Evolutionary conservation across 2,329 filamentous ascomycete genomes (phyloP), one percentile per base, ranked within the genome.

Genomic region (Cercospora citrullina): DNA sequence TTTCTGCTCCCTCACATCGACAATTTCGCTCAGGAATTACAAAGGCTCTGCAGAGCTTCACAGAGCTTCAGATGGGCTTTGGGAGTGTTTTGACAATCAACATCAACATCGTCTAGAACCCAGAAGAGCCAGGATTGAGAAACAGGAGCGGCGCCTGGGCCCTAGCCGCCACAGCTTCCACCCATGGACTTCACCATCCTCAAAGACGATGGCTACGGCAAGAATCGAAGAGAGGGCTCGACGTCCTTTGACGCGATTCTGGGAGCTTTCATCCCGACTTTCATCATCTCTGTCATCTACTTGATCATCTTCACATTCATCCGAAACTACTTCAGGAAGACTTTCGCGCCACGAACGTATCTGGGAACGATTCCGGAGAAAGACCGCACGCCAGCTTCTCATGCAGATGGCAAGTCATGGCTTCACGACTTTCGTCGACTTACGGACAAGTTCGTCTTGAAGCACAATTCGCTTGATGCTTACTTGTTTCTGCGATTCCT

Each of bases 401-500:
- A 69, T 18, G 70, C 73, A 1, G 64, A 70, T 16, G 74, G 75
- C 12, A 65, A 63, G 30, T 72, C 72, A 55, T 88, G 86, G 86
- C 81, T 88, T 62, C 78, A 76, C 6, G 80, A 82, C 65, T 83
- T 83, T 70, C 76, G 78, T 26, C 74, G 71, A 72, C 80, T 84
- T 55, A 75, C 79, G 31, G 82, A 84, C 72, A 75, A 75, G 39
- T 82, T 81, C 68, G 79, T 84, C 23, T 78, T 85, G 58, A 80
- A 82, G 69, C 82, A 83, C 73, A 80, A 82, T 69, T 83, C 82
- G 10, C 79, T 85, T 59, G 83, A 85, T 71, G 82, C 81, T 31
- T 84, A 81, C 65, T 77, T 85, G 14, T 84, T 81, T 67, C 75
- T 85, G 57, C 78, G 83, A 45, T 83, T 81, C 72, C 79, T 84